A percentile compares a stretch with the other conserved stretches of the same genome.
These are phyloP conservation scores for Dissophora ornata DNA, from an alignment of 192 early-diverging fungal genomes.

Conservation along the genomic window DNA sequence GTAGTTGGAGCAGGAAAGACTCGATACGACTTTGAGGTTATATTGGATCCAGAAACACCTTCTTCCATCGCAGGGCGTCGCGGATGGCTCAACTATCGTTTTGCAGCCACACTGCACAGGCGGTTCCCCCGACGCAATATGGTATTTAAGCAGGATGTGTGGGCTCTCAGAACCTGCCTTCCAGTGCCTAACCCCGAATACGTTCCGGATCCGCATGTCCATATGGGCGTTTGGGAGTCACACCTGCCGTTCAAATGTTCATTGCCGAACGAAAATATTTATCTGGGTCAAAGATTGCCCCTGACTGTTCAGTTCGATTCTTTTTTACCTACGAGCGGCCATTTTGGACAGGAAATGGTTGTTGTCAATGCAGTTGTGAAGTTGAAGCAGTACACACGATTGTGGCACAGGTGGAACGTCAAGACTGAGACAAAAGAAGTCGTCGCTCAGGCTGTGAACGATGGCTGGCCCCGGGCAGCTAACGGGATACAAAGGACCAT, in stretches of 20 bases:
- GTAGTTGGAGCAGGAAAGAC: slow-evolving; percentile 21
- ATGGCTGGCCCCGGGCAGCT: slow-evolving; percentile 11
- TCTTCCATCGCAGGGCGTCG: slow-evolving; percentile 27
- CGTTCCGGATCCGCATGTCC: slow-evolving; percentile 6
- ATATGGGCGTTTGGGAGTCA: slow-evolving; percentile 30
- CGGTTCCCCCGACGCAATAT: slow-evolving; percentile 26
- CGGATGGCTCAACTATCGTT: slow-evolving; percentile 35
- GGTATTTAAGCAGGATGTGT: slow-evolving; percentile 29
- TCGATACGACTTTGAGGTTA: slow-evolving; percentile 30
- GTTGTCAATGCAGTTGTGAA: slow-evolving; percentile 30
- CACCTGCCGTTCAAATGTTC: slow-evolving; percentile 28
- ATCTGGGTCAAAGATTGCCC: slow-evolving; percentile 19
- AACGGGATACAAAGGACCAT: slow-evolving; percentile 30
- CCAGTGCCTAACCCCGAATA: slow-evolving; percentile 15
- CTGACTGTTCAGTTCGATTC: slow-evolving; percentile 26
- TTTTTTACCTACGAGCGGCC: slow-evolving; percentile 29
- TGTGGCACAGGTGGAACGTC: slow-evolving; percentile 36
- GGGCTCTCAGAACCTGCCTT: slow-evolving; percentile 32
- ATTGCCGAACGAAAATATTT: slow-evolving; percentile 16
- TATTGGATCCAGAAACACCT: slow-evolving; percentile 9
- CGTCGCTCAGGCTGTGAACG: slow-evolving; percentile 10
- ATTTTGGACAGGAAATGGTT: slow-evolving; percentile 29
- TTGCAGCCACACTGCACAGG: slow-evolving; percentile 18
- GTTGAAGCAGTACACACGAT: slow-evolving; percentile 42
- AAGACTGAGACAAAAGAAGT: slow-evolving; percentile 39